Evolutionary conservation across 1,139 yeast genomes (phyloP).

Genomic region (Zygoascus hellenicus): DNA sequence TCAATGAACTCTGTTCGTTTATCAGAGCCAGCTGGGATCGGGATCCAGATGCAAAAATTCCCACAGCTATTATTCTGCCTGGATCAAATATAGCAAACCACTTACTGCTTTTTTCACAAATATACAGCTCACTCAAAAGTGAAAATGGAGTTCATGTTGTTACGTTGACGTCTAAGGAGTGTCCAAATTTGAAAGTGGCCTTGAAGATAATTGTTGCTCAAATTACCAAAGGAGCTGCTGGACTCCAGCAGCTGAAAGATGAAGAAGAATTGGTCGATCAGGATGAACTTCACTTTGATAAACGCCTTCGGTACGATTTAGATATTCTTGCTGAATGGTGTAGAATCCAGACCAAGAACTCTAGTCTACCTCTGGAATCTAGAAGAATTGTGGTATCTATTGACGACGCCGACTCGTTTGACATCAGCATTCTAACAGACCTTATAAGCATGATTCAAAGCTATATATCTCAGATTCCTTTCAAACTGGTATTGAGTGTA

Average conservation of each 20-base stretch:
- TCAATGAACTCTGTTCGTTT: constrained; percentile 24
- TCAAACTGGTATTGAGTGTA: constrained; percentile 49
- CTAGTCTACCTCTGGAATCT: constrained; percentile 15
- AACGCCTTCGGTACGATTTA: constrained; percentile 46
- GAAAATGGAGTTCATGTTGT: constrained; percentile 21
- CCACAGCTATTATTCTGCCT: constrained; percentile 30
- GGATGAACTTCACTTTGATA: constrained; percentile 27
- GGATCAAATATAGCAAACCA: constrained; percentile 36
- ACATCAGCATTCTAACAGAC: constrained; percentile 46
- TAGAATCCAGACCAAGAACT: constrained; percentile 19
- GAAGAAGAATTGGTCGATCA: constrained; percentile 20
- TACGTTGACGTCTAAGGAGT: constrained; percentile 32
- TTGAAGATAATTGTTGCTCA: constrained; percentile 35
- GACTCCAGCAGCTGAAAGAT: constrained; percentile 2
- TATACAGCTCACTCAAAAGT: constrained; percentile 16
- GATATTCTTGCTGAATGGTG: constrained; percentile 50
- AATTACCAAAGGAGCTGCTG: constrained; percentile 24
- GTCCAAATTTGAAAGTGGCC: constrained; percentile 34
- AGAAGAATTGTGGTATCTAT: constrained; percentile 42
- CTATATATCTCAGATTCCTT: constrained; percentile 34
- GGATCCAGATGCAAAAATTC: constrained; percentile 23
- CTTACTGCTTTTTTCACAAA: constrained; percentile 28
- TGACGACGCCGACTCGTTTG: constrained; percentile 63
- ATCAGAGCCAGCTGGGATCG: constrained; percentile 23
- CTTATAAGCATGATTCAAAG: constrained; percentile 44